Base-by-base conservation (phyloP, 2,329 filamentous ascomycete genomes). In the Tolypocladium pustulatum region DNA sequence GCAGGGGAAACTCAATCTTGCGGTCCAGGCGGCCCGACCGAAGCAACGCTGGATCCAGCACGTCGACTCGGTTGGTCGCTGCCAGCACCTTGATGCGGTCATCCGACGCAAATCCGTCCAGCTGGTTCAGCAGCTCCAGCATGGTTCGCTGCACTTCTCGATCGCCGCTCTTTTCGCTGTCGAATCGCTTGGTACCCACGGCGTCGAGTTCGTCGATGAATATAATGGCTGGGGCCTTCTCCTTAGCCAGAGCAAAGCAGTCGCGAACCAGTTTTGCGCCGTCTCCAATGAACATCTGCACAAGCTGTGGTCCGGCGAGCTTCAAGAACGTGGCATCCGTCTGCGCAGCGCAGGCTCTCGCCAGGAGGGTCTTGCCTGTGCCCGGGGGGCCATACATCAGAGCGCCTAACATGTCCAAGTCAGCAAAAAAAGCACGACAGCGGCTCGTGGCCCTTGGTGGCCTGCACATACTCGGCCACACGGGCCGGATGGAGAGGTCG, bases 221-320 rank as follows among this genome's bases (percentile, higher is more conserved):
- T 75, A 99, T 99, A 74, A 99, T 99, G 60, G 94, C 91, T 0
- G 94, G 95, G 0, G 94, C 94, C 81, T 99, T 99, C 76, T 99
- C 94, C 75, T 99, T 99, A 57, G 94, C 94, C 17, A 99, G 81
- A 2, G 94, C 94, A 72, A 99, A 99, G 76, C 91, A 96, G 77
- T 99, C 94, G 60, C 94, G 89, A 49, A 99, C 94, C 36, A 99
- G 84, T 77, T 99, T 99, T 51, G 95, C 94, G 69, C 94, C 94
- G 66, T 99, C 95, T 72, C 94, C 94, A 46, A 99, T 99, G 74
- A 97, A 99, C 94, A 97, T 99, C 74, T 99, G 94, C 36, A 99
- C 94, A 43, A 99, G 85, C 76, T 99, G 94, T 6, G 95, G 94
- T 56, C 94, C 94, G 61, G 94, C 94, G 59, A 99, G 89, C 76